phyloP scores from a whole-genome alignment of 2,329 filamentous ascomycete genomes.

The Colletotrichum caudatum region DNA sequence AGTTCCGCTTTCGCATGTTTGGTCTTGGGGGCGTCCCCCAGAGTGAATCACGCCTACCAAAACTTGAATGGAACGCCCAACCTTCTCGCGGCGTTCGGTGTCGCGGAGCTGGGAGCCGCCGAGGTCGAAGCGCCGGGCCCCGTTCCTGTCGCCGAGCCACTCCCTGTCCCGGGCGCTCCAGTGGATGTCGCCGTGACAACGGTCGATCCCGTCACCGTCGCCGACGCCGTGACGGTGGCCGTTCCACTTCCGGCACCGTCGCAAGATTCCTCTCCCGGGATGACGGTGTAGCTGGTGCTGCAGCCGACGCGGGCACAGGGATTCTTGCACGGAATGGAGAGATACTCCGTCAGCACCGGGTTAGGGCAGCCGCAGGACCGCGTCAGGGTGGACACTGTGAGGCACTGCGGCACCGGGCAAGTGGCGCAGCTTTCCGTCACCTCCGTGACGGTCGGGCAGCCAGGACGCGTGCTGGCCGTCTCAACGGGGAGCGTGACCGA shows the following conservation, averaged over 20 bases:
- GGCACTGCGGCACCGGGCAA: conserved; percentile 49
- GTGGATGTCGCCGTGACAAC: background rate
- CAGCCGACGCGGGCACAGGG: conserved; percentile 49
- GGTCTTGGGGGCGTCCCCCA: background rate
- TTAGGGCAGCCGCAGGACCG: conserved; percentile 51
- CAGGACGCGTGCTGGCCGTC: background rate
- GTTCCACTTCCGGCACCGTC: conserved; percentile 1
- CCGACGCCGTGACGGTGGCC: conserved; percentile 2
- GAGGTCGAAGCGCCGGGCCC: background rate
- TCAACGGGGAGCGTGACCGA: background rate
- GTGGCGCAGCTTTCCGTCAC: conserved; percentile 50
- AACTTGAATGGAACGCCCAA: conserved; percentile 30
- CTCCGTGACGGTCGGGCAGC: conserved; percentile 52
- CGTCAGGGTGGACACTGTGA: conserved; percentile 48
- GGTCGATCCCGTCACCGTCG: background rate
- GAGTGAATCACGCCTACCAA: conserved; percentile 6
- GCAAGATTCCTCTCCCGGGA: conserved; percentile 35
- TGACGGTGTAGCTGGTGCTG: conserved; percentile 42
- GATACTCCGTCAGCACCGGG: conserved; percentile 47
- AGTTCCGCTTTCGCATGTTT: background rate
- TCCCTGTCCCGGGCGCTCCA: background rate
- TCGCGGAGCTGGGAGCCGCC: conserved; percentile 5
- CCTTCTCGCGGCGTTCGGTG: conserved; percentile 29
- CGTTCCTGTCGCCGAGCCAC: background rate
- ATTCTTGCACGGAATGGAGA: conserved; percentile 47